Conservation (phyloP, 2,329 filamentous ascomycete species). For the Pseudocercospora fuligena region DNA sequence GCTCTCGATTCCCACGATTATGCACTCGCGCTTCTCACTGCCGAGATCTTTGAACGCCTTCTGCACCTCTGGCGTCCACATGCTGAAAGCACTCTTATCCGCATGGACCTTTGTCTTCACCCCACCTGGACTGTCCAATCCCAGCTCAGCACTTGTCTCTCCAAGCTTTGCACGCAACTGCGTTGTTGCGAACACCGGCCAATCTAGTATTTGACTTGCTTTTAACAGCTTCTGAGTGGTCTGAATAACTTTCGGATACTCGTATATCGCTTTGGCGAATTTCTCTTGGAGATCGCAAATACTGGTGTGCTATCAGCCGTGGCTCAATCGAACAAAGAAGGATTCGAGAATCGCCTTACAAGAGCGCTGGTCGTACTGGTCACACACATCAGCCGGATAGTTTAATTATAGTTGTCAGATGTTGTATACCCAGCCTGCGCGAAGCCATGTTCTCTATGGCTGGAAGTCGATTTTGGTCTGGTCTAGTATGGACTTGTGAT, state of each 20-base stretch:
- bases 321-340: slow-evolving; percentile 6
- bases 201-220: slow-evolving; percentile 60
- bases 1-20: slow-evolving; percentile 84
- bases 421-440: slow-evolving; percentile 2
- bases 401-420: slow-evolving; percentile 5
- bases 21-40: slow-evolving; percentile 58
- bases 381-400: slow-evolving; percentile 4
- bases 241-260: slow-evolving; percentile 75
- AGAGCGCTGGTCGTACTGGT: slow-evolving; percentile 12
- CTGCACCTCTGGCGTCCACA: slow-evolving; percentile 74
- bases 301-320: slow-evolving; percentile 52
- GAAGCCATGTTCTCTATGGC: not conserved
- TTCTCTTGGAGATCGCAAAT: slow-evolving; percentile 96
- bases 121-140: slow-evolving; percentile 56
- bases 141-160: slow-evolving; percentile 75
- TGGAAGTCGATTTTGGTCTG: not conserved
- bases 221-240: slow-evolving; percentile 59
- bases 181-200: slow-evolving; percentile 85
- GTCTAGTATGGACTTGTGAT: too few relatives aligned
- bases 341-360: not conserved
- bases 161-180: slow-evolving; percentile 81
- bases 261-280: slow-evolving; percentile 80
- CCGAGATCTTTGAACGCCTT: slow-evolving; percentile 48
- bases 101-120: slow-evolving; percentile 60
- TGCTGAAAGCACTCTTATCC: slow-evolving; percentile 91